Evolutionary conservation across 169 alveolate species (phyloP).

Genomic region (Babesia gibsoni): DNA sequence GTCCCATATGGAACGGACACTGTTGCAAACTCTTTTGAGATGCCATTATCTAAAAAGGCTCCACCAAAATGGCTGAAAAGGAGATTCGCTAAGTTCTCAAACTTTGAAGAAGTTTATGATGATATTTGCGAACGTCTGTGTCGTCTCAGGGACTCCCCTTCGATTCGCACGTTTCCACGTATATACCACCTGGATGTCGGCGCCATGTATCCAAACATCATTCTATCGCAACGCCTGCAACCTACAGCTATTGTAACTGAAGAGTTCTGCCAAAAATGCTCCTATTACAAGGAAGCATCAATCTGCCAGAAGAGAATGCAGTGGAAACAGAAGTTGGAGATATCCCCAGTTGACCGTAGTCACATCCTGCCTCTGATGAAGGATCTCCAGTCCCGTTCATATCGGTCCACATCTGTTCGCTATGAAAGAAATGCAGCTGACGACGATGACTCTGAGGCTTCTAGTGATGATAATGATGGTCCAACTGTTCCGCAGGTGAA

Average conservation of each 20-base stretch:
- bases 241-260: constrained; percentile 97
- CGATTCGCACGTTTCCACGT: constrained; percentile 51
- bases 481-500: background rate
- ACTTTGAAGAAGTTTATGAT: constrained; percentile 47
- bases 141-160: constrained; percentile 35
- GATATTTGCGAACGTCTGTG: constrained; percentile 29
- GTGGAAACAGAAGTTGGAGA: constrained; percentile 94
- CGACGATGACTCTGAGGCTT: constrained; percentile 18
- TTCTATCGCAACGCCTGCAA: constrained; percentile 96
- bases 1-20: too few relatives aligned
- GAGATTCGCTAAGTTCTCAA: constrained; percentile 29
- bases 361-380: constrained; percentile 68
- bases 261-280: constrained; percentile 92
- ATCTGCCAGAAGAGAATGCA: constrained; percentile 86
- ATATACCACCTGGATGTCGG: constrained; percentile 97
- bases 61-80: constrained; percentile 37
- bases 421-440: background rate
- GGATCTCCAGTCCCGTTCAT: constrained; percentile 66
- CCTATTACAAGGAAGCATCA: constrained; percentile 87
- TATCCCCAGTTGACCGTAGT: constrained; percentile 79
- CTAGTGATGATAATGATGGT: constrained; percentile 9
- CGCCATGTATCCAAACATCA: constrained; percentile 99
- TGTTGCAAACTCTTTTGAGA: too few relatives aligned
- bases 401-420: constrained; percentile 34
- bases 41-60: background rate